These are phyloP conservation scores for Angomonas desouzai DNA, from an alignment of 208 protist genomes.

Conservation along the genomic window DNA sequence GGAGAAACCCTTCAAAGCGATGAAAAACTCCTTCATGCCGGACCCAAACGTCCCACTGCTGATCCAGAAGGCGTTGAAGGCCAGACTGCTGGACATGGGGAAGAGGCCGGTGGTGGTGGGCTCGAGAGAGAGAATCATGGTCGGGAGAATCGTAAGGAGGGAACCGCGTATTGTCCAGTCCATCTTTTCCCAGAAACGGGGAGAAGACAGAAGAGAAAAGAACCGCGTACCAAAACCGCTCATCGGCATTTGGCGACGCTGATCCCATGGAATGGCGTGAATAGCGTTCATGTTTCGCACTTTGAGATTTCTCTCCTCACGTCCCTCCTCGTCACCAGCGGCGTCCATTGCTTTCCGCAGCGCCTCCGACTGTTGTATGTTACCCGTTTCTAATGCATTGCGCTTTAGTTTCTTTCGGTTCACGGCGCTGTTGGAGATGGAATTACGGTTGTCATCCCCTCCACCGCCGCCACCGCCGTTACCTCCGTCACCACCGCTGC, in stretches of 20 bases:
- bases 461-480: constrained; percentile 20
- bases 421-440: background rate
- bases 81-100: constrained; percentile 69
- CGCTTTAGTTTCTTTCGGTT: background rate
- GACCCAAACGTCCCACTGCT: constrained; percentile 84
- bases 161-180: constrained; percentile 84
- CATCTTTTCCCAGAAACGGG: constrained; percentile 88
- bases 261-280: constrained; percentile 88
- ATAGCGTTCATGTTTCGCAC: constrained; percentile 64
- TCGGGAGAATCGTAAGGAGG: constrained; percentile 80
- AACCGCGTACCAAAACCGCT: constrained; percentile 78
- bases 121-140: constrained; percentile 85
- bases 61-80: constrained; percentile 89
- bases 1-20: constrained; percentile 81
- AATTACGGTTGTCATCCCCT: constrained; percentile 8
- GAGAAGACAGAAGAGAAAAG: constrained; percentile 73
- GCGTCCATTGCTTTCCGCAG: constrained; percentile 22
- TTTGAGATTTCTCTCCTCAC: constrained; percentile 61
- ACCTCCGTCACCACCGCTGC: constrained; percentile 27
- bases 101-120: constrained; percentile 57
- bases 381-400: constrained; percentile 9
- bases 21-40: constrained; percentile 70
- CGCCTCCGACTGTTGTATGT: constrained; percentile 17
- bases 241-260: constrained; percentile 70
- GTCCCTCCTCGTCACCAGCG: constrained; percentile 60